phyloP scores from a whole-genome alignment of 192 early-diverging fungal species.

The Rhizoclosmatium sp. region DNA sequence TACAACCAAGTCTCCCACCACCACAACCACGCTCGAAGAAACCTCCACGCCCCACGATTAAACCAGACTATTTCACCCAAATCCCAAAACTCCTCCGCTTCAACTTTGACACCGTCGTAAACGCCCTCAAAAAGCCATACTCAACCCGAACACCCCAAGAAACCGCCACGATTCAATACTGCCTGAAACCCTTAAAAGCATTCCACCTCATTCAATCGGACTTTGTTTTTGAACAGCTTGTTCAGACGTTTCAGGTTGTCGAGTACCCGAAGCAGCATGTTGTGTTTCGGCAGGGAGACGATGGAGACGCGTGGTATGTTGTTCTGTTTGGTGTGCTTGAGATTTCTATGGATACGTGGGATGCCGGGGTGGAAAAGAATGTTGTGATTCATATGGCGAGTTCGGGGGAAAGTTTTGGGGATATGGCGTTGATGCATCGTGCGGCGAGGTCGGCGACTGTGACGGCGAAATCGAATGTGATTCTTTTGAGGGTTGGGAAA shows the following conservation, averaged over 20 bases:
- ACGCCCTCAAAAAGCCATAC: conserved; percentile 2
- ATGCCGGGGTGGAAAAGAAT: neutral
- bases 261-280: neutral
- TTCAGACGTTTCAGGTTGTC: conserved; percentile 17
- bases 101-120: conserved; percentile 19
- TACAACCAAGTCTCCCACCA: too few relatives aligned
- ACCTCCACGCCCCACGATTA: too few relatives aligned
- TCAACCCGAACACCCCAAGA: neutral
- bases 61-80: neutral
- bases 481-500: conserved; percentile 26
- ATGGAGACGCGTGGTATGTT: conserved; percentile 31
- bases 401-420: conserved; percentile 24
- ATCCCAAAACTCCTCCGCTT: conserved; percentile 2
- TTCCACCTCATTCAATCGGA: conserved; percentile 21
- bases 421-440: conserved; percentile 22
- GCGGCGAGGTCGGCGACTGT: conserved; percentile 17
- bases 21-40: too few relatives aligned
- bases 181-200: conserved; percentile 30
- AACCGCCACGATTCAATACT: neutral
- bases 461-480: conserved; percentile 7
- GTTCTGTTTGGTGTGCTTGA: conserved; percentile 9
- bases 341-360: neutral
- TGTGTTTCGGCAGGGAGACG: conserved; percentile 16
- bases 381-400: neutral
- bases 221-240: conserved; percentile 16